phyloP scores from a whole-genome alignment of 148 eudicot genomes.

The Beta vulgaris region DNA sequence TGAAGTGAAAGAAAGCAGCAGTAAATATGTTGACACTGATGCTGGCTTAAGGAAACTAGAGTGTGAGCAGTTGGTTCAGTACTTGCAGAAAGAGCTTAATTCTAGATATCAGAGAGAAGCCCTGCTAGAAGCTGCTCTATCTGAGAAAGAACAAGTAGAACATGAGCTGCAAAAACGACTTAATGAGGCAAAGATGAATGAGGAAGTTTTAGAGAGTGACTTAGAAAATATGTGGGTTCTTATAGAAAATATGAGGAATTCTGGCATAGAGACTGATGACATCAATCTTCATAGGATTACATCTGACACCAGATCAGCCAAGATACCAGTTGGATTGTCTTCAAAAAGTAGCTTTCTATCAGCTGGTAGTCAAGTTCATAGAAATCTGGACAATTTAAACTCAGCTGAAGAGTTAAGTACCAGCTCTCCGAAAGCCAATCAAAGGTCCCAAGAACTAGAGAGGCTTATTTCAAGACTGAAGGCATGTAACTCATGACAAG shows the following conservation, averaged over 20 bases:
- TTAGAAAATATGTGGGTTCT: constrained; percentile 63
- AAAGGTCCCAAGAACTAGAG: constrained; percentile 20
- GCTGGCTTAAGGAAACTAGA: constrained; percentile 30
- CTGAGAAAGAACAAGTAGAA: constrained; percentile 54
- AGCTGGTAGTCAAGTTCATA: background rate
- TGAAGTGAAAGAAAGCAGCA: constrained; percentile 31
- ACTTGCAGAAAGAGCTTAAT: constrained; percentile 48
- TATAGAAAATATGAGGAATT: constrained; percentile 45
- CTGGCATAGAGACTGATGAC: constrained; percentile 14
- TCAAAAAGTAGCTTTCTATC: background rate
- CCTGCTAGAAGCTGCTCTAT: constrained; percentile 54
- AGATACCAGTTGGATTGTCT: background rate
- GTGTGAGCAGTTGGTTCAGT: constrained; percentile 36
- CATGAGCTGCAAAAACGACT: constrained; percentile 43
- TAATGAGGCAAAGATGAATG: constrained; percentile 51
- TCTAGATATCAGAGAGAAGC: constrained; percentile 57
- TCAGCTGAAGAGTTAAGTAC: constrained; percentile 13
- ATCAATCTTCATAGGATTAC: background rate
- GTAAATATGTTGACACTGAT: constrained; percentile 25
- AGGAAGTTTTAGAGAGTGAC: constrained; percentile 53
- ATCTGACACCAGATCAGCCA: constrained; percentile 10
- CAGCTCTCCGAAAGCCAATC: constrained; percentile 13
- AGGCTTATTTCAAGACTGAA: constrained; percentile 21
- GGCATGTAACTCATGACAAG: constrained; percentile 10
- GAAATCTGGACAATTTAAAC: constrained; percentile 3